Evolutionary conservation across 768 basidiomycete genomes (phyloP), one percentile per base, ranked within the genome.

Genomic region (Zangia roseola): DNA sequence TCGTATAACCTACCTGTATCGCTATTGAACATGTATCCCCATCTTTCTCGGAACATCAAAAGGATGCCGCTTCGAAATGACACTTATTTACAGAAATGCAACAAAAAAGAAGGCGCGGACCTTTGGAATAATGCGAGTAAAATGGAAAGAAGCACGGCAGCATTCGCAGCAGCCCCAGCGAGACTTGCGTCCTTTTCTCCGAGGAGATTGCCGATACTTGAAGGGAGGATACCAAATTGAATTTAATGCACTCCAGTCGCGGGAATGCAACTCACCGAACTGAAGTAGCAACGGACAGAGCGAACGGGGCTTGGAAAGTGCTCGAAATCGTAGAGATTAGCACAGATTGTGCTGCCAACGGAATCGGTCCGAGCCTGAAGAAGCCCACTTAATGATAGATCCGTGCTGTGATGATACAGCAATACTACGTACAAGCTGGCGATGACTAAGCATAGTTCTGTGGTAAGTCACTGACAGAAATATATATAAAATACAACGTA

Each of bases 321-420:
- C 80, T 84, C 0, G 86, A 89, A 20, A 80, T 75, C 19, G 87
- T 89, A 19, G 81, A 83, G 28, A 87, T 73, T 10, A 97, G 73
- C 2, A 97, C 85, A 0, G 89, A 92, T 63, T 98, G 94, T 0
- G 91, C 83, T 0, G 97, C 95, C 7, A 99, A 77, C 5, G 81
- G 74, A 6, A 81, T 77, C 0, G 94, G 87, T 0, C 94, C 91
- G 0, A 97, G 72, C 33, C 88, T 89, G 50, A 31, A 49, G 39
- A 60, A 5, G 28, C 17, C 65, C 40, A n/a, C 60, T 63, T 14
- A 60, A 47, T 54, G 19, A 34, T 6, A 23, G 8, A 12, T 24
- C 38, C 23, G 3, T 5, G n/a, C 20, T 17, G 8, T 20, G 2
- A 10, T 14, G n/a, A n/a, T n/a, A n/a, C n/a, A n/a, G n/a, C 7